Percentiles rank a stretch among this genome's conserved stretches.
phyloP scores from a whole-genome alignment of 176 grass and related monocot genomes.

The Triticum monococcum region DNA sequence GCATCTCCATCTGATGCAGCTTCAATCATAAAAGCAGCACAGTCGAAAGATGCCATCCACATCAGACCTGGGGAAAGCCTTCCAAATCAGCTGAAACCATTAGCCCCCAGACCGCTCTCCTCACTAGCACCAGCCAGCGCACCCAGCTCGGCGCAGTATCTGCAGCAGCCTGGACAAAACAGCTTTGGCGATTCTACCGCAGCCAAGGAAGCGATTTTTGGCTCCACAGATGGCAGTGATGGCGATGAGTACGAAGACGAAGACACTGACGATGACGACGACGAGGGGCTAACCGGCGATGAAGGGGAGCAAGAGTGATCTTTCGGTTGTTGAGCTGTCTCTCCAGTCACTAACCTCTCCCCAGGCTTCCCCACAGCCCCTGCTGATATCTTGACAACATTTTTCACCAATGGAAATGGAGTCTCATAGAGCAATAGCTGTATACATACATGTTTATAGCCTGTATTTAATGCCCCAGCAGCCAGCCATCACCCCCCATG shows the following conservation, averaged over 20 bases:
- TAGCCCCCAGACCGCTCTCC: constrained; percentile 30
- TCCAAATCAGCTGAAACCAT: constrained; percentile 40
- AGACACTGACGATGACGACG: constrained; percentile 26
- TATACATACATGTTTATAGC: constrained; percentile 72
- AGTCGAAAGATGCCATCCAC: constrained; percentile 45
- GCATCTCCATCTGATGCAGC: constrained; percentile 56
- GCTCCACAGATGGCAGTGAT: constrained; percentile 42
- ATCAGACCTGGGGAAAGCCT: constrained; percentile 51
- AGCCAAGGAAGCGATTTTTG: constrained; percentile 50
- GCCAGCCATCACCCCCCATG: constrained; percentile 20
- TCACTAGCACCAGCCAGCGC: constrained; percentile 1
- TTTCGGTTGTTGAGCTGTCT: not conserved
- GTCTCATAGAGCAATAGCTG: constrained; percentile 57
- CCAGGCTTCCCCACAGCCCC: constrained; percentile 22
- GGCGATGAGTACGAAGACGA: constrained; percentile 35
- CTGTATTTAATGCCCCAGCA: constrained; percentile 48
- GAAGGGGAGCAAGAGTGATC: constrained; percentile 41
- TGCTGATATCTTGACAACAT: constrained; percentile 43
- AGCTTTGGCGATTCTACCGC: constrained; percentile 34
- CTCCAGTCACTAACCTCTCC: constrained; percentile 33
- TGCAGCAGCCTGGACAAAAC: not conserved
- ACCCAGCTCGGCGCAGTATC: constrained; percentile 10
- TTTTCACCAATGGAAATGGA: constrained; percentile 14
- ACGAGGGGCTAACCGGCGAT: constrained; percentile 33
- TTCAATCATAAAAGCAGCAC: constrained; percentile 57